Evolutionary conservation across 2,329 filamentous ascomycete genomes (phyloP).

Genomic region (Talaromyces piceae): DNA sequence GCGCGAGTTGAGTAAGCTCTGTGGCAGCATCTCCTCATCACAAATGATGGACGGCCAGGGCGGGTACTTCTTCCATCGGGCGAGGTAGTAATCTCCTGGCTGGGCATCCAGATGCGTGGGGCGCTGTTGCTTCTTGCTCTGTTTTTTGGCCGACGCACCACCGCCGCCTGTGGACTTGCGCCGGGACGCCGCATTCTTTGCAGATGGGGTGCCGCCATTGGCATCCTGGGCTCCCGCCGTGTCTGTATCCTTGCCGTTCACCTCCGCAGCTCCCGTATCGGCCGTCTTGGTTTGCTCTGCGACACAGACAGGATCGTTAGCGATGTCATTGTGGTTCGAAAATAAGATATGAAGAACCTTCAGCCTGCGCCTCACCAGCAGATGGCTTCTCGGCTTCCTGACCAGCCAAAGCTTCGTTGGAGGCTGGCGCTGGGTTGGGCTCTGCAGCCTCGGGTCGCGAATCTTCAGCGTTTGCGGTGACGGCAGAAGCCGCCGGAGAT

Average conservation of each 20-base stretch:
- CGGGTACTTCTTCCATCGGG: conserved; percentile 89
- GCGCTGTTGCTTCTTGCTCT: conserved; percentile 73
- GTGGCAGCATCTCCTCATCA: conserved; percentile 88
- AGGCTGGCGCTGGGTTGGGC: conserved; percentile 15
- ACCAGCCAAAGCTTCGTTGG: conserved; percentile 14
- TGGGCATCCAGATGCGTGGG: conserved; percentile 69
- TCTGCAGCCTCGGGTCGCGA: conserved; percentile 23
- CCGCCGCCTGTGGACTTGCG: conserved; percentile 66
- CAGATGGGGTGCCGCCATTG: conserved; percentile 45
- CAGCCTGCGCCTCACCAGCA: conserved; percentile 18
- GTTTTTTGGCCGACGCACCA: conserved; percentile 62
- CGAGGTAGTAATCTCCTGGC: conserved; percentile 86
- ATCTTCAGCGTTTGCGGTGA: conserved; percentile 24
- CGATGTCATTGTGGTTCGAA: conserved; percentile 7
- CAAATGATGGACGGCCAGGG: conserved; percentile 92
- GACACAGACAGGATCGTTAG: conserved; percentile 10
- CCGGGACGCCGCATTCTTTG: conserved; percentile 41
- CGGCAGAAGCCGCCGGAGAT: conserved; percentile 25
- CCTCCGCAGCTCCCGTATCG: conserved; percentile 18
- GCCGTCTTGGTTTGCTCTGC: conserved; percentile 22
- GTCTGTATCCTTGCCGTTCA: conserved; percentile 15
- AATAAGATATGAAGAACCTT: conserved; percentile 17
- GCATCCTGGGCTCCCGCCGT: conserved; percentile 21
- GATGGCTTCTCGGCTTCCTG: conserved; percentile 3
- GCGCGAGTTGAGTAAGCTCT: conserved; percentile 64